Evolutionary conservation across 148 eudicot species (phyloP).

Genomic region (Persicaria tinctoria): DNA sequence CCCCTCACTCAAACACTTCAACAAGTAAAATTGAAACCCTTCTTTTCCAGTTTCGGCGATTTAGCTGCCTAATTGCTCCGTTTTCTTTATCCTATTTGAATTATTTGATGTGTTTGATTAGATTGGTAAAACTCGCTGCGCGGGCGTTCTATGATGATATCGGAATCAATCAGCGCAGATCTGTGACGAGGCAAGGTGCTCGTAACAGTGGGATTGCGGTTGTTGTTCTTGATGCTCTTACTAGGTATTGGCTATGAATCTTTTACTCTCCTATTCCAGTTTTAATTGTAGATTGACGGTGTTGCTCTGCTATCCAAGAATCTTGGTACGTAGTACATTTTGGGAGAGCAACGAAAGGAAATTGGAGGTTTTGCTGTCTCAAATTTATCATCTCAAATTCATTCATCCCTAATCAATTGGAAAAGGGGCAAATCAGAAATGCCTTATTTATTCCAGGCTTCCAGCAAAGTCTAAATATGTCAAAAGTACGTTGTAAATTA

Average conservation of each 20-base stretch:
- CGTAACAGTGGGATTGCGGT: constrained; percentile 92
- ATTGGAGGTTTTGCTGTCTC: background rate
- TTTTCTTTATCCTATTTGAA: background rate
- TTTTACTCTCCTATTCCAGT: background rate
- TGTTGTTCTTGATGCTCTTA: constrained; percentile 89
- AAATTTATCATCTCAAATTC: background rate
- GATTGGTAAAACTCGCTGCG: constrained; percentile 88
- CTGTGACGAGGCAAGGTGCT: constrained; percentile 60
- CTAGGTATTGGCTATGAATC: constrained; percentile 35
- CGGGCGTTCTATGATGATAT: constrained; percentile 91
- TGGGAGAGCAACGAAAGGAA: no score
- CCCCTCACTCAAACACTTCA: background rate
- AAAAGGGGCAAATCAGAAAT: background rate
- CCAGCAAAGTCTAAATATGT: background rate
- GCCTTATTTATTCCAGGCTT: no score
- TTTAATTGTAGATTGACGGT: background rate
- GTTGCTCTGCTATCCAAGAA: background rate
- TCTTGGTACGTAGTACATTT: background rate
- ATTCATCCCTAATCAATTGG: background rate
- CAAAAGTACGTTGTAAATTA: background rate
- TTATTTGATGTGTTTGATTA: constrained; percentile 18
- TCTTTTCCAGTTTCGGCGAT: background rate
- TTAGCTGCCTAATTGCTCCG: background rate
- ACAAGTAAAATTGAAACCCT: background rate
- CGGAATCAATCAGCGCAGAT: constrained; percentile 73